Percentiles rank a stretch among this genome's conserved stretches.
These are phyloP conservation scores for Artemisia annua DNA, from an alignment of 129 eudicot genomes.

Conservation along the genomic window DNA sequence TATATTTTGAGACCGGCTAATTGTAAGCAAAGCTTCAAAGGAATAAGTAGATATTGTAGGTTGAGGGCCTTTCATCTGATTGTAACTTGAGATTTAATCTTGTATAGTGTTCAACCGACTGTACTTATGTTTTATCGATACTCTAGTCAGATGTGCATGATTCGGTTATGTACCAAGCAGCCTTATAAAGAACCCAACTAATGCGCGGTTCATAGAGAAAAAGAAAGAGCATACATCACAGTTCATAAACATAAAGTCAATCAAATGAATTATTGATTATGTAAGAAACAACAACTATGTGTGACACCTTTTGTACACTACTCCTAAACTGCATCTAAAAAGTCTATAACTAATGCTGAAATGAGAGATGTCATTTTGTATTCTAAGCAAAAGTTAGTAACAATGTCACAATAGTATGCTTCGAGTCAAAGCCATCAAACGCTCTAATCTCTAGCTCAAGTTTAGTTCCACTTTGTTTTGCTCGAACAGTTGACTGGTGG, in stretches of 20 bases:
- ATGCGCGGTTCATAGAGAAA: too few relatives aligned
- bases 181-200: too few relatives aligned
- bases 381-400: constrained; percentile 26
- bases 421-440: constrained; percentile 59
- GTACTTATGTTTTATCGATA: too few relatives aligned
- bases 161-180: too few relatives aligned
- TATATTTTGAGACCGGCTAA: too few relatives aligned
- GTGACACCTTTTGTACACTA: constrained; percentile 19
- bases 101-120: too few relatives aligned
- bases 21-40: too few relatives aligned
- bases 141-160: too few relatives aligned
- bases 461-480: constrained; percentile 58
- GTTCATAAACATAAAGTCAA: constrained; percentile 5
- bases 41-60: too few relatives aligned
- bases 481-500: constrained; percentile 59
- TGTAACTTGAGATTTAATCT: too few relatives aligned
- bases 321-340: constrained; percentile 20
- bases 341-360: background rate
- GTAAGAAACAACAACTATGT: background rate
- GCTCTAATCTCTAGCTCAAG: background rate
- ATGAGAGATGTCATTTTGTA: constrained; percentile 1
- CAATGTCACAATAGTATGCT: constrained; percentile 45
- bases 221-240: too few relatives aligned
- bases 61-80: too few relatives aligned
- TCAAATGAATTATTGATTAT: constrained; percentile 19